phyloP scores from a whole-genome alignment of 805 yeast species.

The Monosporozyma aerobia region DNA sequence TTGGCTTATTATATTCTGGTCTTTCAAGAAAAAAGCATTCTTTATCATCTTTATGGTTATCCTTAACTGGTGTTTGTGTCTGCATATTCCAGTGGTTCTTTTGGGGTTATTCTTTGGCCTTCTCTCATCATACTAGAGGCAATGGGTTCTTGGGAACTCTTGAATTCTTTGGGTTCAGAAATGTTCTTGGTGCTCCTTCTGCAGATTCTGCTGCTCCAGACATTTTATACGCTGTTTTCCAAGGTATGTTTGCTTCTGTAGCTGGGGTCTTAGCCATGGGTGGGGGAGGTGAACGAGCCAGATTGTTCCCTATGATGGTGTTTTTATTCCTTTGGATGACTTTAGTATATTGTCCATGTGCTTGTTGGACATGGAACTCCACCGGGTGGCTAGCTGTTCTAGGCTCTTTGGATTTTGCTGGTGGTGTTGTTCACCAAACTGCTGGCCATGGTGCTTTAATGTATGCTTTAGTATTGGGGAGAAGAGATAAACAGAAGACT shows the following conservation, averaged over 20 bases:
- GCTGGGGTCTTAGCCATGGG: slow-evolving; percentile 94
- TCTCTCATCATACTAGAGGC: slow-evolving; percentile 54
- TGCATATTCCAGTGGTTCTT: slow-evolving; percentile 94
- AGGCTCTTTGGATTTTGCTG: slow-evolving; percentile 93
- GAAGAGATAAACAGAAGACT: slow-evolving; percentile 62
- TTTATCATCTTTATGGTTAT: slow-evolving; percentile 87
- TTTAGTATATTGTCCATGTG: slow-evolving; percentile 90
- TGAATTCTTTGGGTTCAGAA: slow-evolving; percentile 68
- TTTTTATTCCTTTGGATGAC: slow-evolving; percentile 92
- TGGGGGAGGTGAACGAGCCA: slow-evolving; percentile 96
- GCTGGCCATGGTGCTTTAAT: slow-evolving; percentile 94
- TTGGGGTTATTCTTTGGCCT: slow-evolving; percentile 93
- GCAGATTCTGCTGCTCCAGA: slow-evolving; percentile 71
- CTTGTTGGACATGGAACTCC: slow-evolving; percentile 96
- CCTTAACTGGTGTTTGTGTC: slow-evolving; percentile 77
- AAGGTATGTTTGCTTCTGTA: slow-evolving; percentile 92
- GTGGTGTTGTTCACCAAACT: slow-evolving; percentile 95
- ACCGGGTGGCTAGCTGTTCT: slow-evolving; percentile 79
- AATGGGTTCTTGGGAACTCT: slow-evolving; percentile 73
- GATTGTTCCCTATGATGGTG: slow-evolving; percentile 93
- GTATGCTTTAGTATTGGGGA: slow-evolving; percentile 85
- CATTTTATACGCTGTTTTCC: slow-evolving; percentile 80
- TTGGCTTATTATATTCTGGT: slow-evolving; percentile 89
- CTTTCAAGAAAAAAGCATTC: slow-evolving; percentile 92
- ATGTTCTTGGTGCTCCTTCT: slow-evolving; percentile 74